A percentile compares a stretch with the other conserved stretches of the same genome.
Evolutionary conservation across 768 basidiomycete species (phyloP).

Genomic region (Lactarius akahatsu): DNA sequence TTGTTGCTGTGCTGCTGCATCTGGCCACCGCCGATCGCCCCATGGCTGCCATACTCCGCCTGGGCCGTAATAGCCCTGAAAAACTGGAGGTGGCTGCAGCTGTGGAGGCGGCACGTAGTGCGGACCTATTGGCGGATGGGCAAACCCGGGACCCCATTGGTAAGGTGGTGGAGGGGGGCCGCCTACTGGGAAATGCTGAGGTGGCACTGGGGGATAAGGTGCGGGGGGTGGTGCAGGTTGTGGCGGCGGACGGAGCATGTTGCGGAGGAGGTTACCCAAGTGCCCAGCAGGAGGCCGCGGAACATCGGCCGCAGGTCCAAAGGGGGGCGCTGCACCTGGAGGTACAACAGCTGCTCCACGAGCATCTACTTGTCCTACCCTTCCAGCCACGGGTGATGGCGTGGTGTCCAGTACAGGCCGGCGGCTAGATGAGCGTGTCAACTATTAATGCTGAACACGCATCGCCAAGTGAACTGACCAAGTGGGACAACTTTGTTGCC

Average conservation of each 20-base stretch:
- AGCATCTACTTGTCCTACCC: constrained; percentile 25
- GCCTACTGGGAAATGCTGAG: constrained; percentile 32
- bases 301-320: constrained; percentile 39
- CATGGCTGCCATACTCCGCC: constrained; percentile 27
- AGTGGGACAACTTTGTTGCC: constrained; percentile 98
- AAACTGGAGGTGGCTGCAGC: constrained; percentile 27
- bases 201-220: constrained; percentile 27
- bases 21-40: constrained; percentile 19
- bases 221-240: constrained; percentile 28
- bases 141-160: constrained; percentile 55
- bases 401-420: constrained; percentile 25
- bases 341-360: constrained; percentile 33
- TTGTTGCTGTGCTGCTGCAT: constrained; percentile 17
- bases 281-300: constrained; percentile 37
- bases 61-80: constrained; percentile 27
- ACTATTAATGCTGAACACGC: constrained; percentile 5
- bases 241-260: constrained; percentile 25
- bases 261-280: constrained; percentile 32
- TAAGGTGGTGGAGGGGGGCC: constrained; percentile 52
- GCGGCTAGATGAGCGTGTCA: constrained; percentile 27
- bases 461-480: constrained; percentile 58
- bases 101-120: constrained; percentile 34
- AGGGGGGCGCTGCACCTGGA: constrained; percentile 34
- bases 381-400: constrained; percentile 16
- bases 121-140: constrained; percentile 52